phyloP scores from a whole-genome alignment of 2,329 filamentous ascomycete species.

The Aspergillus sergii region DNA sequence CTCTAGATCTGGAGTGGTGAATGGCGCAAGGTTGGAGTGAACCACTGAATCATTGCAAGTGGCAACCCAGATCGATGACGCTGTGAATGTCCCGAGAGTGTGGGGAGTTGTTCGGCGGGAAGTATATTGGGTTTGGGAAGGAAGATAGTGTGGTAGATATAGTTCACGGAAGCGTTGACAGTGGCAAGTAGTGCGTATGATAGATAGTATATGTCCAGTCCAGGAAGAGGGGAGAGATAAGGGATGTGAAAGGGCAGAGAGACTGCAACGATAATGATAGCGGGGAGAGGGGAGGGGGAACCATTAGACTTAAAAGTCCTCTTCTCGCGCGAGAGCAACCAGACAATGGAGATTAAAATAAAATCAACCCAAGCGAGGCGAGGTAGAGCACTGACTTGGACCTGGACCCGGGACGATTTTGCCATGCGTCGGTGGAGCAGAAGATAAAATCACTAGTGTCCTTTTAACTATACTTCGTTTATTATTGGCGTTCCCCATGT shows the following conservation, averaged over 20 bases:
- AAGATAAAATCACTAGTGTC: slow-evolving; percentile 4
- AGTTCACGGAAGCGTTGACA: background rate
- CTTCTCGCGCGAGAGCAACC: background rate
- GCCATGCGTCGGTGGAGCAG: slow-evolving; percentile 21
- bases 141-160: background rate
- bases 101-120: background rate
- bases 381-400: slow-evolving; percentile 3
- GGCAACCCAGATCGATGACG: slow-evolving; percentile 15
- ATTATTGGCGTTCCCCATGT: background rate
- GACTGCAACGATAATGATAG: background rate
- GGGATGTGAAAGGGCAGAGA: background rate
- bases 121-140: background rate
- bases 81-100: slow-evolving; percentile 1
- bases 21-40: background rate
- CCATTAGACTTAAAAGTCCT: background rate
- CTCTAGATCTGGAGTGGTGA: background rate
- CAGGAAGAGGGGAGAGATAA: background rate
- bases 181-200: background rate
- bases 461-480: slow-evolving; percentile 4
- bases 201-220: background rate
- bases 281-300: background rate
- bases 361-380: slow-evolving; percentile 1
- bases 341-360: background rate
- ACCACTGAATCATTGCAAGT: slow-evolving; percentile 3
- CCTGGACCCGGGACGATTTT: slow-evolving; percentile 11